Conservation (phyloP, 2,329 filamentous ascomycete species). For the Paramyrothecium sp. region DNA sequence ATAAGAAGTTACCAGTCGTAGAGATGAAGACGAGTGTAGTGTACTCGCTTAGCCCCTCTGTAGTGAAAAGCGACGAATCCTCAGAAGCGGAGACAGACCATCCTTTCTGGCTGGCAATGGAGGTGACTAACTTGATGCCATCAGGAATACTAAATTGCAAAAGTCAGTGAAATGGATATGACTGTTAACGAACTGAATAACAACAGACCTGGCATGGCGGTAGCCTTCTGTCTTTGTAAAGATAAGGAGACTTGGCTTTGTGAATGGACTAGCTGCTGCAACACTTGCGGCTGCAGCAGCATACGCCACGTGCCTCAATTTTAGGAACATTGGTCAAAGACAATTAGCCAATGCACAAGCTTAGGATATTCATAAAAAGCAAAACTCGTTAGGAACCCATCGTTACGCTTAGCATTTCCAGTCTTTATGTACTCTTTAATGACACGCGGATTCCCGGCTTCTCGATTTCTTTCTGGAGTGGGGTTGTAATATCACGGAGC, state of each 20-base stretch:
- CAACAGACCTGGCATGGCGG: background rate
- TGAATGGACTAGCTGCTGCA: no score
- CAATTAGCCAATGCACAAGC: no score
- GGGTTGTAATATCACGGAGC: no score
- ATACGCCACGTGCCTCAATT: no score
- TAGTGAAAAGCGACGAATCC: background rate
- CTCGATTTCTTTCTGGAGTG: no score
- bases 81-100: background rate
- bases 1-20: background rate
- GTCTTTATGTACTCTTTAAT: no score
- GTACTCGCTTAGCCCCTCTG: background rate
- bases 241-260: background rate
- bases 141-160: background rate
- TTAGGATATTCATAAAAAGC: no score
- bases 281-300: no score
- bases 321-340: no score
- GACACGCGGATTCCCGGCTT: no score
- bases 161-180: background rate
- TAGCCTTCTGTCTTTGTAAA: slow-evolving; percentile 1
- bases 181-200: background rate
- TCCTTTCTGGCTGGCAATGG: background rate
- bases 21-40: background rate
- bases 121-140: background rate
- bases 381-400: no score
- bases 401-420: no score